Percentiles rank a stretch among this genome's conserved stretches.
phyloP scores from a whole-genome alignment of 495 filamentous ascomycete genomes.

The Tuber umbilicatum region DNA sequence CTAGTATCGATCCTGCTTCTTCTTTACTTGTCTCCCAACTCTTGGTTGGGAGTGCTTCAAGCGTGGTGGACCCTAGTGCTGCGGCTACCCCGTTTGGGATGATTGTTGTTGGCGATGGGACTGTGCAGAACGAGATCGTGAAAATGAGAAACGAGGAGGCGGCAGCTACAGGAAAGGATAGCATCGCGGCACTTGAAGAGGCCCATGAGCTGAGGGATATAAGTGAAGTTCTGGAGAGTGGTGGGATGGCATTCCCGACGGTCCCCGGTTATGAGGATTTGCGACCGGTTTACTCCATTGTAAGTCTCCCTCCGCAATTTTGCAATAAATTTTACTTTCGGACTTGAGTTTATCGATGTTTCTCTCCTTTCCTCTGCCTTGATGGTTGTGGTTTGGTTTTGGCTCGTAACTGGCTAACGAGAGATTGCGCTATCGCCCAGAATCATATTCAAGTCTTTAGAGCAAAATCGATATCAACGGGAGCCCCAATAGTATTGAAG shows the following conservation, averaged over 20 bases:
- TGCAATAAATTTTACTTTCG: conserved; percentile 1
- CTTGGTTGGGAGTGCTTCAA: conserved; percentile 19
- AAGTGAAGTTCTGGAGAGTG: conserved; percentile 20
- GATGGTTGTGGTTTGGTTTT: background rate
- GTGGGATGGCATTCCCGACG: conserved; percentile 15
- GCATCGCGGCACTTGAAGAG: conserved; percentile 17
- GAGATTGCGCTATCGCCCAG: conserved; percentile 17
- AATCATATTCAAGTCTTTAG: conserved; percentile 42
- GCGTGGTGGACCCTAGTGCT: background rate
- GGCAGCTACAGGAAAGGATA: conserved; percentile 21
- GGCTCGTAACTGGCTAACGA: conserved; percentile 14
- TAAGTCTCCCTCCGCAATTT: conserved; percentile 26
- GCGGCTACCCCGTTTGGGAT: conserved; percentile 32
- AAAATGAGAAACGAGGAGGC: conserved; percentile 22
- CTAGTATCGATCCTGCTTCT: conserved; percentile 9
- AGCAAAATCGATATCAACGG: conserved; percentile 30
- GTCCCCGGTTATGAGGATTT: conserved; percentile 39
- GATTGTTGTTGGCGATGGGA: conserved; percentile 28
- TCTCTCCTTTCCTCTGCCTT: background rate
- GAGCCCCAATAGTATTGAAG: conserved; percentile 39
- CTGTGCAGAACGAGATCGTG: conserved; percentile 24
- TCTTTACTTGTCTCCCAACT: conserved; percentile 32
- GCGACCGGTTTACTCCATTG: conserved; percentile 36
- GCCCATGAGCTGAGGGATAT: conserved; percentile 6
- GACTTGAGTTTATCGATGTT: conserved; percentile 9